Percentiles rank a stretch among this genome's conserved stretches.
Conservation (phyloP, 1,284 basidiomycete species). For the Melanopsichium pennsylvanicum region DNA sequence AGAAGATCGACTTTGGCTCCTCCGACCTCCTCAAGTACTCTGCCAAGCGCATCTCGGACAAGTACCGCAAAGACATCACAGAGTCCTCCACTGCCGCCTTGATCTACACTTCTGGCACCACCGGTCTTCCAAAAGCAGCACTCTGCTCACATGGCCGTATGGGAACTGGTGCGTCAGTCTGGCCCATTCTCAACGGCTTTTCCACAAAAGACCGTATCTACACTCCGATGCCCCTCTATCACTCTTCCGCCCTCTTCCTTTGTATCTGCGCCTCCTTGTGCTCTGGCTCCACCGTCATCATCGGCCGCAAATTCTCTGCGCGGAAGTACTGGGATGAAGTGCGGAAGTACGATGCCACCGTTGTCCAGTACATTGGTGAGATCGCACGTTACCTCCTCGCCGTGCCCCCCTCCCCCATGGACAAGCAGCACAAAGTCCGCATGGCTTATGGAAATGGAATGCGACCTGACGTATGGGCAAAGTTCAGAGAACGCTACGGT, state of each 20-base stretch:
- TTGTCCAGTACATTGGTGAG: constrained; percentile 66
- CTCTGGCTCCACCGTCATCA: constrained; percentile 63
- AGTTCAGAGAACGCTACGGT: constrained; percentile 64
- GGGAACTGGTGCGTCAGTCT: constrained; percentile 53
- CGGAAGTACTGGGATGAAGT: constrained; percentile 65
- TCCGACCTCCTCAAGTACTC: constrained; percentile 41
- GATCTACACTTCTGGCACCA: constrained; percentile 61
- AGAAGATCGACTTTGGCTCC: constrained; percentile 45
- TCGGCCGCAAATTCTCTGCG: constrained; percentile 66
- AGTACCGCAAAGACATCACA: constrained; percentile 41
- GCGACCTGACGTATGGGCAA: constrained; percentile 66
- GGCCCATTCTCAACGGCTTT: constrained; percentile 53
- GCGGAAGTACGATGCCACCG: constrained; percentile 60
- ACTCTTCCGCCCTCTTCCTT: constrained; percentile 61
- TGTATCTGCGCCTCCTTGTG: constrained; percentile 60
- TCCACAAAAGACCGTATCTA: constrained; percentile 60
- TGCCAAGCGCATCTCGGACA: constrained; percentile 39
- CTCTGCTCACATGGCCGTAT: constrained; percentile 64
- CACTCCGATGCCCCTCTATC: constrained; percentile 66
- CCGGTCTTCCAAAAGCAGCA: constrained; percentile 65
- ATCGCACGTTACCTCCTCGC: constrained; percentile 65
- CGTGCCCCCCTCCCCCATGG: constrained; percentile 57
- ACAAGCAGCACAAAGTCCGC: constrained; percentile 66
- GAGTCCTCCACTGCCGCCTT: constrained; percentile 46
- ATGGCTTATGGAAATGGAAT: constrained; percentile 67